These are phyloP conservation scores for Kwoniella sp. DNA, from an alignment of 768 basidiomycete genomes.

Conservation along the genomic window DNA sequence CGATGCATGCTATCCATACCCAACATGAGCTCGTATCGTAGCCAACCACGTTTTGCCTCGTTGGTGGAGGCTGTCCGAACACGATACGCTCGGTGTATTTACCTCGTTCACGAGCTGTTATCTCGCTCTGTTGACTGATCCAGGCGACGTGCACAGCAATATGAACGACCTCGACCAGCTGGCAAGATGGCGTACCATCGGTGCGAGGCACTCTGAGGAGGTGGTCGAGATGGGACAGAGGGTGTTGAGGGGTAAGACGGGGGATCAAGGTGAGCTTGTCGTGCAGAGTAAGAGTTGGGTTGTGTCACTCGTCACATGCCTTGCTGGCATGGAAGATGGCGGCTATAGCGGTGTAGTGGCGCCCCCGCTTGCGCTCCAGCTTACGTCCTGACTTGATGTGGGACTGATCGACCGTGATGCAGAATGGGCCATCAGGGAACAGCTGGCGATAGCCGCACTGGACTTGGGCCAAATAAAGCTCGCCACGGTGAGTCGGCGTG, in stretches of 20 bases:
- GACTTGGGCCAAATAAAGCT: conserved; percentile 36
- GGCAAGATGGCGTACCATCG: conserved; percentile 40
- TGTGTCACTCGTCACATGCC: too few relatives aligned
- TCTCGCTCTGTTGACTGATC: too few relatives aligned
- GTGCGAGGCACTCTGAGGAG: conserved; percentile 41
- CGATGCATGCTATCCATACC: too few relatives aligned
- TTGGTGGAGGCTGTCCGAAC: too few relatives aligned
- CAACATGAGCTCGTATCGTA: too few relatives aligned
- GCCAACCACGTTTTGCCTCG: too few relatives aligned
- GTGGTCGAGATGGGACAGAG: conserved; percentile 36
- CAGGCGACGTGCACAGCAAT: too few relatives aligned
- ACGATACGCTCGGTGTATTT: too few relatives aligned
- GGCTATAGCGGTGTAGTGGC: too few relatives aligned
- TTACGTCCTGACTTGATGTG: not conserved
- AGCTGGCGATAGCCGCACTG: conserved; percentile 47
- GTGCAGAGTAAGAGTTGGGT: too few relatives aligned
- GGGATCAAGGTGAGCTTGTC: conserved; percentile 37
- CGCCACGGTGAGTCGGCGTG: conserved; percentile 29
- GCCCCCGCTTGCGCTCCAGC: not conserved
- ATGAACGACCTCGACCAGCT: conserved; percentile 25
- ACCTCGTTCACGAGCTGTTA: too few relatives aligned
- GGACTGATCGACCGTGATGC: not conserved
- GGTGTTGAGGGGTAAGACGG: conserved; percentile 21
- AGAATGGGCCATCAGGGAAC: conserved; percentile 50
- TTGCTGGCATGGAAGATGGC: too few relatives aligned